These are phyloP conservation scores for Dacryopinax spathularia DNA, from an alignment of 768 basidiomycete genomes.

Conservation along the genomic window DNA sequence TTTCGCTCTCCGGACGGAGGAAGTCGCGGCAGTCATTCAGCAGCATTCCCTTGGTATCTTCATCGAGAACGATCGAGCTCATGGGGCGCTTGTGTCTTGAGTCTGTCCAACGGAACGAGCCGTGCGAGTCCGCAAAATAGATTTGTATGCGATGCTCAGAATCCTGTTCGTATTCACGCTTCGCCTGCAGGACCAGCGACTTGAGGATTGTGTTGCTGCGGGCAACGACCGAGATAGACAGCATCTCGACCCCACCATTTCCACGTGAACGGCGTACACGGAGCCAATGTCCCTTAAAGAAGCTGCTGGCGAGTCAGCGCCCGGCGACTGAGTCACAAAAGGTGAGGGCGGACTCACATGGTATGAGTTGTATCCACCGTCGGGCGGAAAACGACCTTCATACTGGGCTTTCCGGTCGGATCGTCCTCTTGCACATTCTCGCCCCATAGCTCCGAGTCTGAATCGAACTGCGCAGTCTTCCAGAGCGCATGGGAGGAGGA, in stretches of 20 bases:
- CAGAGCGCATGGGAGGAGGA: background rate
- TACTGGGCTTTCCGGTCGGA: constrained; percentile 49
- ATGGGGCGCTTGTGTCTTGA: constrained; percentile 80
- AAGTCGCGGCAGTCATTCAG: constrained; percentile 72
- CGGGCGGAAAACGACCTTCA: constrained; percentile 76
- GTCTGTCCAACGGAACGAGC: constrained; percentile 78
- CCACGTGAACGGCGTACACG: constrained; percentile 58
- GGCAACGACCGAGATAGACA: constrained; percentile 75
- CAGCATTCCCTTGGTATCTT: constrained; percentile 82
- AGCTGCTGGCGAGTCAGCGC: constrained; percentile 19
- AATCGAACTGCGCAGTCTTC: constrained; percentile 3
- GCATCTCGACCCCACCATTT: constrained; percentile 52
- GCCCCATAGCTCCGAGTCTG: constrained; percentile 17
- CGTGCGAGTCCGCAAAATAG: constrained; percentile 78
- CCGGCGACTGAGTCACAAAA: background rate
- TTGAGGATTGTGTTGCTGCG: constrained; percentile 72
- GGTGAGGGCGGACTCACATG: constrained; percentile 25
- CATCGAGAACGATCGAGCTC: constrained; percentile 72
- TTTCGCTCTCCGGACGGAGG: constrained; percentile 55
- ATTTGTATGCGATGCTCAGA: constrained; percentile 78
- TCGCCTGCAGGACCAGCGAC: constrained; percentile 80
- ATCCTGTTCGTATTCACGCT: constrained; percentile 76
- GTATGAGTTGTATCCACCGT: constrained; percentile 80
- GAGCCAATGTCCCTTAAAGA: constrained; percentile 72
- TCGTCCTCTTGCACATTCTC: constrained; percentile 28